Base-by-base conservation (phyloP, 805 yeast species). In the Hanseniaspora hatyaiensis region DNA sequence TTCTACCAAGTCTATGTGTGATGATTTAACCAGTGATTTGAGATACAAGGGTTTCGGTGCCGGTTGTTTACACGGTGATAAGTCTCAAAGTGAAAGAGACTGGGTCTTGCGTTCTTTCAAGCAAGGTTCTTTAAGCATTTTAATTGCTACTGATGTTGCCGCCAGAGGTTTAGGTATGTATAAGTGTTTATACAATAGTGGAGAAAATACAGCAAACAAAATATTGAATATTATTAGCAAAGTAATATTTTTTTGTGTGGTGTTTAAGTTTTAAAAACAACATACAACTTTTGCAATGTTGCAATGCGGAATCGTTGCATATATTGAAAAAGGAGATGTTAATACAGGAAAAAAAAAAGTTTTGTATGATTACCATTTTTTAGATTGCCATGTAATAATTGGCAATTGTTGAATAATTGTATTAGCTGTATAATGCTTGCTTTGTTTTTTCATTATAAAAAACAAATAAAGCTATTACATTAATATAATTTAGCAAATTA, bases 131-230 rank as follows among this genome's bases (percentile, higher is more conserved):
- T 79, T 94, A 49, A 95, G 96, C 55, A 81, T 92, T 61, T 87
- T 92, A 96, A 95, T 88, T 64, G 98, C 98, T 53, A 92, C 98
- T 55, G 98, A 92, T 68, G 98, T 92, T 66, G 98, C 98, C 54
- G 96, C 98, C 56, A 84, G 98, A 77, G 98, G 98, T 79, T 87
- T 92, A 72, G 96, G 95, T 86, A 85, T 69, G 96, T 84, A 40
- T 18, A 19, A 8, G 6, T 11, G n/a, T n/a, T n/a, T n/a, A n/a
- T n/a, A n/a, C n/a, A n/a, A n/a, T n/a, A 26, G n/a, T 24, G 20
- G n/a, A 31, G 20, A 16, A 24, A 16, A 26, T 19, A 15, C 26
- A 16, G 22, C 12, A 12, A 18, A 9, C 15, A 23, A 32, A 20
- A 12, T 8, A 16, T 16, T 13, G 24, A n/a, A 3, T 38, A 22